A percentile compares a stretch with the other conserved stretches of the same genome.
These are phyloP conservation scores for Ustilago esculenta DNA, from an alignment of 1,284 basidiomycete species.

Conservation along the genomic window DNA sequence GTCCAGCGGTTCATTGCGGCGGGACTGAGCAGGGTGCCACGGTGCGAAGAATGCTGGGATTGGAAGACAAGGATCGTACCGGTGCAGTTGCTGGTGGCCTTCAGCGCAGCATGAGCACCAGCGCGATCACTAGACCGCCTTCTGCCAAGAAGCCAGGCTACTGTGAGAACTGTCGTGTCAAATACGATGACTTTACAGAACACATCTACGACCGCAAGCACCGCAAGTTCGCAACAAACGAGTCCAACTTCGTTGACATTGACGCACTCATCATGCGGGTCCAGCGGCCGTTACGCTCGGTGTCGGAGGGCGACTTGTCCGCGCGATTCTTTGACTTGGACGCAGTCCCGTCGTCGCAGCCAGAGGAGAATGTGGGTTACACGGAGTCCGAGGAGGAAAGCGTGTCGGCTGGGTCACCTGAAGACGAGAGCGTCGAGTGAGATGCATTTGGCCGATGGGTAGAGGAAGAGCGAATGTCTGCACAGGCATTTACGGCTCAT, in stretches of 20 bases:
- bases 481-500: neutral
- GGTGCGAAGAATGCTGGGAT: conserved; percentile 57
- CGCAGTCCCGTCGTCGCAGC: conserved; percentile 38
- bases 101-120: conserved; percentile 49
- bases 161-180: conserved; percentile 93
- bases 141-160: conserved; percentile 89
- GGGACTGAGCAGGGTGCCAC: conserved; percentile 37
- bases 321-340: conserved; percentile 31
- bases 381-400: conserved; percentile 38
- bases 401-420: conserved; percentile 32
- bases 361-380: conserved; percentile 23
- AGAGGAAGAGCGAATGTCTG: no score
- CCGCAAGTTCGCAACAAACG: conserved; percentile 83
- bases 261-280: conserved; percentile 82
- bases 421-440: conserved; percentile 4
- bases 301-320: conserved; percentile 30
- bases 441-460: no score
- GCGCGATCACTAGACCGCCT: conserved; percentile 66
- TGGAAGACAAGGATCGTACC: conserved; percentile 25
- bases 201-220: conserved; percentile 83
- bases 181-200: conserved; percentile 91
- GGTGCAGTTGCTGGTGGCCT: conserved; percentile 5
- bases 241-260: conserved; percentile 82
- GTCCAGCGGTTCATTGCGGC: conserved; percentile 13
- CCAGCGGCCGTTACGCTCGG: conserved; percentile 62